Base-by-base conservation (phyloP, 1,139 yeast genomes). In the Zygoascus meyerae region DNA sequence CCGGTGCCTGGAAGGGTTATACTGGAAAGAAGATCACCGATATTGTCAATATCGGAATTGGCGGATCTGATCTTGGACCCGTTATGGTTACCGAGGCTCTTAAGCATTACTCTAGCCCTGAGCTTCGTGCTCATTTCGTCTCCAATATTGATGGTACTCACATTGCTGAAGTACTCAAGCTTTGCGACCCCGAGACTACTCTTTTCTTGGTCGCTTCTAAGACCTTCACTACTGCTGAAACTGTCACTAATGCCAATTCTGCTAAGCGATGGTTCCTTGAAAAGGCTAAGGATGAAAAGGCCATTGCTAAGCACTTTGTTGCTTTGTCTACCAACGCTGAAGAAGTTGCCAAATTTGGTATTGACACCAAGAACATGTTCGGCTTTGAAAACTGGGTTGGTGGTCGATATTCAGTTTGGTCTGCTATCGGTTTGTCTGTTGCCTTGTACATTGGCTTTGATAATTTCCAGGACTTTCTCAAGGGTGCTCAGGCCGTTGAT, bases 311-410 rank as follows among this genome's bases (percentile, higher is more conserved):
- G 77, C 98, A 92, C 75, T 92, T 92, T 65, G 98, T 83, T 59
- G 98, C 98, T 50, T 77, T 92, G 59, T 86, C 96, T 52, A 92
- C 98, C 56, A 92, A 92, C 68, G 95, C 89, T 54, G 73, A 71
- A 48, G 97, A 85, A 70, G 98, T 92, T 54, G 76, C 82, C 61
- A 85, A 86, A 72, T 92, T 92, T 64, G 98, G 98, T 63, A 92
- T 92, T 59, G 97, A 92, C 74, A 81, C 96, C 67, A 84, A 82
- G 70, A 92, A 92, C 77, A 92, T 92, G 98, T 92, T 92, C 72
- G 97, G 95, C 52, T 92, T 92, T 64, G 97, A 89, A 70, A 83
- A 75, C 74, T 92, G 98, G 98, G 98, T 92, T 54, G 98, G 98
- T 64, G 98, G 98, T 64, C 84, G 98, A 72, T 92, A 92, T 81